Evolutionary conservation across 2,329 filamentous ascomycete species (phyloP).

Genomic region (Aspergillus brunneoviolaceus): DNA sequence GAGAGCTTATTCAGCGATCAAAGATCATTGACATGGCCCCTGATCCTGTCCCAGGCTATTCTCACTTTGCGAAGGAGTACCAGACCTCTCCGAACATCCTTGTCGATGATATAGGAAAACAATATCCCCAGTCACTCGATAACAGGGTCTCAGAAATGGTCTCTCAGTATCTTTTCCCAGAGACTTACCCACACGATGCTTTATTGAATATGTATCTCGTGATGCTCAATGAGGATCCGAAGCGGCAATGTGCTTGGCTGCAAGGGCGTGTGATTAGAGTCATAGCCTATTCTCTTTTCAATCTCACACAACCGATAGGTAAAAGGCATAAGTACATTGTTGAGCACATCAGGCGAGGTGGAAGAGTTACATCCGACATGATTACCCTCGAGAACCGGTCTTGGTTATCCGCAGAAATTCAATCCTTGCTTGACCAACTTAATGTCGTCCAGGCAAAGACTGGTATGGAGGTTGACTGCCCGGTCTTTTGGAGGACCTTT

Average conservation of each 20-base stretch:
- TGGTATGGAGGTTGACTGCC: constrained; percentile 7
- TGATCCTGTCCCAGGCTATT: constrained; percentile 24
- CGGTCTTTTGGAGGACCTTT: constrained; percentile 36
- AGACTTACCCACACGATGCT: constrained; percentile 19
- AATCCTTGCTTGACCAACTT: constrained; percentile 24
- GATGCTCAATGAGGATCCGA: constrained; percentile 58
- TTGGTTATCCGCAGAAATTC: constrained; percentile 19
- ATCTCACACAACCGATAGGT: constrained; percentile 31
- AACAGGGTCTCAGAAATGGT: constrained; percentile 53
- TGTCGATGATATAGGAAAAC: neutral
- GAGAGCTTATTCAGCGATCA: constrained; percentile 33
- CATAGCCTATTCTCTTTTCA: constrained; percentile 57
- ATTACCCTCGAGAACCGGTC: constrained; percentile 26
- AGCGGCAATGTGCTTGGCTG: constrained; percentile 59
- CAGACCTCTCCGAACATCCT: constrained; percentile 16
- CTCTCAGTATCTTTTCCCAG: constrained; percentile 41
- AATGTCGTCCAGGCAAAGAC: constrained; percentile 19
- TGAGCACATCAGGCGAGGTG: constrained; percentile 40
- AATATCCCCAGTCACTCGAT: constrained; percentile 40
- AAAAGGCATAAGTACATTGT: constrained; percentile 24
- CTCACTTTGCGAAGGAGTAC: constrained; percentile 39
- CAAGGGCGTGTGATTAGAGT: constrained; percentile 52
- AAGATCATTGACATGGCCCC: constrained; percentile 21
- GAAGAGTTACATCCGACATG: constrained; percentile 32
- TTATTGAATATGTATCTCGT: constrained; percentile 61